Base-by-base conservation (phyloP, 768 basidiomycete species). In the Fomitopsis pulvina region DNA sequence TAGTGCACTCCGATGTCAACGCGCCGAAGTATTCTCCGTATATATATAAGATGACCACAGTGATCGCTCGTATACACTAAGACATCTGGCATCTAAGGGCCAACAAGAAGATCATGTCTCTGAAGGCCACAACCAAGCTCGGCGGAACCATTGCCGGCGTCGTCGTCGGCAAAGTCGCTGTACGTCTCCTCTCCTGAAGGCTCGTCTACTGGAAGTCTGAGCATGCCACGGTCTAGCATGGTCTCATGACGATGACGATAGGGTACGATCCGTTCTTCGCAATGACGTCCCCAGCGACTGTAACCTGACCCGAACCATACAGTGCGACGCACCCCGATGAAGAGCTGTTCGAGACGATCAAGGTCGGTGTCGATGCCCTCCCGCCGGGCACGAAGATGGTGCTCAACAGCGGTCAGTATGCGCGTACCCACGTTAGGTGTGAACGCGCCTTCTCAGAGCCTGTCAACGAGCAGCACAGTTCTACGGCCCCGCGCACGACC, bases 301-400 rank as follows among this genome's bases (percentile, higher is more conserved):
- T 21, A 5, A 34, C 20, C 24, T 4, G 28, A 12, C 18, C 16
- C 22, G 14, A 18, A 16, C 30, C 25, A 29, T 25, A 12, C 38
- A 37, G 37, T 20, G 10, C 28, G 10, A 18, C 68, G 71, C 11
- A 73, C 28, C 66, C 78, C 1, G 82, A 86, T 49, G 80, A 80
- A 47, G 71, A 78, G 28, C 76, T 76, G 8, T 84, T 87, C 52
- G 77, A 74, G 20, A 68, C 79, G 1, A 83, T 86, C 67, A 79
- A 78, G 60, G 73, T 72, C 10, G 73, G 72, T 4, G 57, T 78
- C 50, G 68, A 73, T 30, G 62, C 67, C 0, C 57, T 75, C 28
- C 73, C 74, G 0, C 54, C 66, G 0, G 75, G 72, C 14, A 64
- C 62, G 27, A 78, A 78, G 59, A 71, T 76, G 58, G 54, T 79